These are phyloP conservation scores for Penicillium crystallinum DNA, from an alignment of 495 filamentous ascomycete genomes.

Conservation along the genomic window DNA sequence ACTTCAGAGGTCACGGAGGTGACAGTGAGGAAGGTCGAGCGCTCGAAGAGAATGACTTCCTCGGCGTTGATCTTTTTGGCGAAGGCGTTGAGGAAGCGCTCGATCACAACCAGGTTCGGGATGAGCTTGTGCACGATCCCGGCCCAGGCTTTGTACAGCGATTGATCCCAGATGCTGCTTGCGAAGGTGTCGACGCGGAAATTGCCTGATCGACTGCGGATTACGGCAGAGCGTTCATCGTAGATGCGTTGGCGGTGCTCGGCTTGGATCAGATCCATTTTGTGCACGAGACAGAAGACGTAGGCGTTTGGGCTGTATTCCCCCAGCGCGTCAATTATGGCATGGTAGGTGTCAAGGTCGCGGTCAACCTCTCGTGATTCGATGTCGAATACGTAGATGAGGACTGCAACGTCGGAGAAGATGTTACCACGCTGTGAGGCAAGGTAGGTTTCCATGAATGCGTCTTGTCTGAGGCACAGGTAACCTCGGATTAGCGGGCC, in stretches of 20 bases:
- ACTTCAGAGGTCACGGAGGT: slow-evolving; percentile 70
- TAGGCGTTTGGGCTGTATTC: slow-evolving; percentile 80
- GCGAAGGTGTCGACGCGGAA: slow-evolving; percentile 73
- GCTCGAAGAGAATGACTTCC: slow-evolving; percentile 92
- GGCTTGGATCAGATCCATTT: slow-evolving; percentile 94
- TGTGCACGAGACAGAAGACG: slow-evolving; percentile 92
- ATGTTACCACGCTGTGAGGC: slow-evolving; percentile 89
- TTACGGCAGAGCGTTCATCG: slow-evolving; percentile 66
- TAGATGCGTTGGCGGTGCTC: slow-evolving; percentile 73
- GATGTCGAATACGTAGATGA: slow-evolving; percentile 99
- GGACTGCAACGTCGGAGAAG: slow-evolving; percentile 90
- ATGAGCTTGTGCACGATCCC: slow-evolving; percentile 94
- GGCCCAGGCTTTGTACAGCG: slow-evolving; percentile 96
- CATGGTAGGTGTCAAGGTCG: slow-evolving; percentile 82
- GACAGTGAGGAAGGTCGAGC: slow-evolving; percentile 91
- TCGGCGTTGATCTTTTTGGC: slow-evolving; percentile 82
- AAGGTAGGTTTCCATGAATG: slow-evolving; percentile 97
- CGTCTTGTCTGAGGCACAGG: slow-evolving; percentile 69
- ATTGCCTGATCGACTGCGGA: slow-evolving; percentile 67
- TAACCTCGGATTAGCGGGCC: background rate
- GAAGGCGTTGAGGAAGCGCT: slow-evolving; percentile 70
- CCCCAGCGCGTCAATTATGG: slow-evolving; percentile 75
- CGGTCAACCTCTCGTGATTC: slow-evolving; percentile 89
- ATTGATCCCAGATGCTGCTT: slow-evolving; percentile 98
- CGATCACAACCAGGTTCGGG: slow-evolving; percentile 86